Percentiles rank a stretch among this genome's conserved stretches.
phyloP scores from a whole-genome alignment of 371 early-diverging fungal genomes.

The Lichtheimia corymbifera region DNA sequence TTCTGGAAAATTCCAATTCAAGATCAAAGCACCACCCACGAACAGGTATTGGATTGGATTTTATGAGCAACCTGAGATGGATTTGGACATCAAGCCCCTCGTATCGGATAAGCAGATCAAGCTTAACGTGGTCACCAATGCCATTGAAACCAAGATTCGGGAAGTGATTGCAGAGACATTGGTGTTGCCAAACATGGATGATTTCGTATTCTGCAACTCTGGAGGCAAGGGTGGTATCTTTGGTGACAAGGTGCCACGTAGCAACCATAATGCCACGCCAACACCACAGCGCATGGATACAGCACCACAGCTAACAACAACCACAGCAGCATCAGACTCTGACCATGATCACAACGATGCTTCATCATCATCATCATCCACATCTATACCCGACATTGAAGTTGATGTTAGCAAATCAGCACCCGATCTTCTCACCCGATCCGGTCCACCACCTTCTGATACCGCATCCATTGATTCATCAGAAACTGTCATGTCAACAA shows the following conservation, averaged over 20 bases:
- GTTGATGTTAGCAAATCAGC: conserved; percentile 9
- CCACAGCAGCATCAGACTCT: neutral
- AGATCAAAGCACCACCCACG: conserved; percentile 82
- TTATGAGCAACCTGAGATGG: conserved; percentile 74
- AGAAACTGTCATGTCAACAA: neutral
- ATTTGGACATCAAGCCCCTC: conserved; percentile 79
- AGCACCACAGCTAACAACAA: neutral
- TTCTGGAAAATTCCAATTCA: conserved; percentile 72
- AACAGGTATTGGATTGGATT: conserved; percentile 91
- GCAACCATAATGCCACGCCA: neutral
- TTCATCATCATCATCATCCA: conserved; percentile 4
- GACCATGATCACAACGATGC: neutral
- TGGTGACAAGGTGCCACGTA: conserved; percentile 31
- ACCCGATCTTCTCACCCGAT: conserved; percentile 5
- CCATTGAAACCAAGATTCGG: conserved; percentile 81
- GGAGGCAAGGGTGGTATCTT: conserved; percentile 67
- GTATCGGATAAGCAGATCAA: conserved; percentile 84
- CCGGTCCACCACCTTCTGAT: neutral
- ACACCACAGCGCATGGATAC: neutral
- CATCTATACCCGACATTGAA: conserved; percentile 5
- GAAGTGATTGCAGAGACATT: conserved; percentile 78
- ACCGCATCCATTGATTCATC: conserved; percentile 9
- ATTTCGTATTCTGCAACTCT: conserved; percentile 73
- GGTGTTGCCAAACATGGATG: conserved; percentile 92
- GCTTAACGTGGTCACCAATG: conserved; percentile 72